Percentiles rank a stretch among this genome's conserved stretches.
Conservation (phyloP, 306 rosid species). For the Canavalia ensiformis region DNA sequence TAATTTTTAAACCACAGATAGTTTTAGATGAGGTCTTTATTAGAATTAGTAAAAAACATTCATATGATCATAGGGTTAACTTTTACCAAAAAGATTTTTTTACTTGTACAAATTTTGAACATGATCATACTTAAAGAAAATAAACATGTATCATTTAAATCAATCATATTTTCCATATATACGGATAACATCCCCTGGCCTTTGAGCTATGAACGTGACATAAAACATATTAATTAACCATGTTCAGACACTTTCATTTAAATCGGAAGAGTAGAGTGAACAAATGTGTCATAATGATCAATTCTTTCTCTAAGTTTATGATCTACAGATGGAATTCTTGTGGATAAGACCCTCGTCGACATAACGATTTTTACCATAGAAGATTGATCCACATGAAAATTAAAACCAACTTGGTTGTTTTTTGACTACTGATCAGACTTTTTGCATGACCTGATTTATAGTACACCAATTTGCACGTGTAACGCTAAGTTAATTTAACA, state of each 20-base stretch:
- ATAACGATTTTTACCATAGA: background rate
- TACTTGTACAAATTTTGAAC: no score
- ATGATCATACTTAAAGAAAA: no score
- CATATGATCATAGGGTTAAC: no score
- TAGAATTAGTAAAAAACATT: no score
- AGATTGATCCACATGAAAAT: background rate
- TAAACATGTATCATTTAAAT: no score
- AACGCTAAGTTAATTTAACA: conserved; percentile 1
- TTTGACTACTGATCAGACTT: background rate
- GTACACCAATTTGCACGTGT: background rate
- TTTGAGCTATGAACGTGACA: conserved; percentile 51
- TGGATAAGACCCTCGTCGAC: conserved; percentile 10
- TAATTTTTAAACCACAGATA: no score
- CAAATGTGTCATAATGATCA: conserved; percentile 7
- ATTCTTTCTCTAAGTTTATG: conserved; percentile 48
- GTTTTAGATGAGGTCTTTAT: no score
- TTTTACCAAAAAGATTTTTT: no score
- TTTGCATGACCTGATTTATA: background rate
- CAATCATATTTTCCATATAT: no score
- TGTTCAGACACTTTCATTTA: conserved; percentile 7
- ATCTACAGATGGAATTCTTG: conserved; percentile 31
- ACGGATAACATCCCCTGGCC: conserved; percentile 43
- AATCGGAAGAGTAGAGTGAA: conserved; percentile 1
- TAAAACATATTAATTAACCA: conserved; percentile 10
- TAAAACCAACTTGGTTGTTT: background rate